Evolutionary conservation across 164 flowering plant genomes (phyloP), one percentile per base, ranked within the genome.

Genomic region (Vitis riparia): DNA sequence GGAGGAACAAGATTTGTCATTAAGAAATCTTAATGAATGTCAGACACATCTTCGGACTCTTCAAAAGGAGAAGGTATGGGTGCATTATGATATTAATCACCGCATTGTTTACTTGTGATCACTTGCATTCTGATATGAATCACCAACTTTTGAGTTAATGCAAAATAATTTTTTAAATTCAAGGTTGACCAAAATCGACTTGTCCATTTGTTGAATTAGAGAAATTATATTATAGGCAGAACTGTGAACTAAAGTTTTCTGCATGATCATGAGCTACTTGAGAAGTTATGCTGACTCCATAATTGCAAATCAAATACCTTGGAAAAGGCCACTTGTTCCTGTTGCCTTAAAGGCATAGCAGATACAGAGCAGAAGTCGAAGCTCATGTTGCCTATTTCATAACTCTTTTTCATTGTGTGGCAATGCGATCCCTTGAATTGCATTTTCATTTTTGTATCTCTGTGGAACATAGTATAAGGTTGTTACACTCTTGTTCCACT

Each of bases 11-110:
- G 98, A 94, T 72, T 81, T 91, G 70, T 88, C 98, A 0, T 62
- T 86, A 16, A 82, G 94, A 73, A 89, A 80, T 80, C 86, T 94
- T 61, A 83, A 70, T 70, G 98, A 94, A 70, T 84, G 81, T 77
- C 89, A 88, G 65, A 73, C 83, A 55, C 83, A 79, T 70, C 91
- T 91, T 58, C 87, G 75, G 27, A 57, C 81, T 32, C 85, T 94
- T 72, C 96, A 94, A 65, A 90, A 82, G 71, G 98, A 94, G 69
- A 94, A 90, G 98, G 98, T 88, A 69, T 62, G 76, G 50, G 9
- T 65, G 9, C 9, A 37, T 32, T 65, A 23, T 51, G 11, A 37
- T 66, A 10, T 66, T 27, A 15, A 66, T 32, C 44, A 19, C 23
- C 9, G 14, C 47, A 29, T 9, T 66, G 55, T 66, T 53, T 16